These are phyloP conservation scores for Pestalotiopsis sp. DNA, from an alignment of 2,329 filamentous ascomycete species.

Conservation along the genomic window DNA sequence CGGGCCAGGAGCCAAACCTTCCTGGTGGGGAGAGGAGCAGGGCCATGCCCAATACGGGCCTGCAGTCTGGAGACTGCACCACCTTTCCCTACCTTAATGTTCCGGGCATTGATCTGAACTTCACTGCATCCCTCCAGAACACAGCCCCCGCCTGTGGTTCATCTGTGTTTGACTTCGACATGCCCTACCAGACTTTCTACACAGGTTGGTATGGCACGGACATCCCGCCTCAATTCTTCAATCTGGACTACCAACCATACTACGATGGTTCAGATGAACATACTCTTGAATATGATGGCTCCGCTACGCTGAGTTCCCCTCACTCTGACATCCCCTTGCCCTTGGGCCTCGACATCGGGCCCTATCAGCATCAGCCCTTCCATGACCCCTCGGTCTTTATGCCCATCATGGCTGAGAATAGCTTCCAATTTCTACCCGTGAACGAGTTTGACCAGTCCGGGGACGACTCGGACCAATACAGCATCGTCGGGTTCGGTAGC, in stretches of 20 bases:
- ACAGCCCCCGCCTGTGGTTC: background rate
- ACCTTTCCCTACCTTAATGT: constrained; percentile 6
- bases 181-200: background rate
- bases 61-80: background rate
- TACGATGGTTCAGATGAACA: background rate
- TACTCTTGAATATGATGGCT: background rate
- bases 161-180: background rate
- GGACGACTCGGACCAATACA: background rate
- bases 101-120: constrained; percentile 6
- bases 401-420: background rate
- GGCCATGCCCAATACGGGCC: constrained; percentile 5
- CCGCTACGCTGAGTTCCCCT: constrained; percentile 2
- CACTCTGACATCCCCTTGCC: background rate
- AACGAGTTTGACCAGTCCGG: background rate
- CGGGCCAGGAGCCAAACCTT: background rate
- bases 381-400: background rate
- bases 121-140: background rate
- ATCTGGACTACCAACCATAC: background rate
- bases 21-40: constrained; percentile 1
- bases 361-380: background rate
- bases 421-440: background rate
- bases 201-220: background rate
- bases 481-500: background rate
- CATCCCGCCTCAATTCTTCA: background rate
- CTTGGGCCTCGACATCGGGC: background rate